Evolutionary conservation across 2,329 filamentous ascomycete genomes (phyloP).

Genomic region (Esteya vermicola): DNA sequence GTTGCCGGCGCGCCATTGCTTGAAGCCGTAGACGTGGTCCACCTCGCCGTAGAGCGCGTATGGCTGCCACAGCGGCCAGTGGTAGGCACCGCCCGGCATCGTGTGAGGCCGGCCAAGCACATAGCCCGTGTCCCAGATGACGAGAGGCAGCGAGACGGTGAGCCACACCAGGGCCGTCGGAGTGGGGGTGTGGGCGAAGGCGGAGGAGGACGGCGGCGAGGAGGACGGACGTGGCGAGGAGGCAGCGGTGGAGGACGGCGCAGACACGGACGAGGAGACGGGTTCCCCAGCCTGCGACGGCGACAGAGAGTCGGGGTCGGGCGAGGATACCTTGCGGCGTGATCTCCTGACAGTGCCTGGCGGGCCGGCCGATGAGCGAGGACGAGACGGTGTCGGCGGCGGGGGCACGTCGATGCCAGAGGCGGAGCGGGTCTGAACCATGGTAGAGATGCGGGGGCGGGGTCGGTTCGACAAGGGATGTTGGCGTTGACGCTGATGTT

Average conservation of each 20-base stretch:
- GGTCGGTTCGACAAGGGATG: not conserved
- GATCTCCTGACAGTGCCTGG: not conserved
- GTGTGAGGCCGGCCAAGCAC: slow-evolving; percentile 66
- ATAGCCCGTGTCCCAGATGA: slow-evolving; percentile 70
- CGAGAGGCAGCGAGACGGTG: slow-evolving; percentile 58
- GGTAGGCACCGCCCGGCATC: slow-evolving; percentile 63
- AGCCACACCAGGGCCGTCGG: slow-evolving; percentile 51
- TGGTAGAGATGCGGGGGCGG: not conserved
- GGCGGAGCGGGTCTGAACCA: slow-evolving; percentile 13
- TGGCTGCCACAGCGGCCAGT: slow-evolving; percentile 59
- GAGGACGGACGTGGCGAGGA: not conserved
- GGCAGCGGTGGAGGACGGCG: not conserved
- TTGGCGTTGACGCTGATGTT: too few relatives aligned
- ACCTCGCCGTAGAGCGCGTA: slow-evolving; percentile 70
- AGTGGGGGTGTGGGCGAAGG: slow-evolving; percentile 32
- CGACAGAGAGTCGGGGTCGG: not conserved
- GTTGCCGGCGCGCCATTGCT: slow-evolving; percentile 49
- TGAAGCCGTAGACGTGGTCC: slow-evolving; percentile 71
- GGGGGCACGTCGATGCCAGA: slow-evolving; percentile 11
- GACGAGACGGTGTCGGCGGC: slow-evolving; percentile 4
- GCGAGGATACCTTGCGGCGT: not conserved
- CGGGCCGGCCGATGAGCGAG: slow-evolving; percentile 4
- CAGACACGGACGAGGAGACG: not conserved
- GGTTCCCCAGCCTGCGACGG: not conserved
- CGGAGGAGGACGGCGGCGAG: slow-evolving; percentile 3